Conservation (phyloP, 257 asterid genomes). For the Ocimum tenuiflorum region DNA sequence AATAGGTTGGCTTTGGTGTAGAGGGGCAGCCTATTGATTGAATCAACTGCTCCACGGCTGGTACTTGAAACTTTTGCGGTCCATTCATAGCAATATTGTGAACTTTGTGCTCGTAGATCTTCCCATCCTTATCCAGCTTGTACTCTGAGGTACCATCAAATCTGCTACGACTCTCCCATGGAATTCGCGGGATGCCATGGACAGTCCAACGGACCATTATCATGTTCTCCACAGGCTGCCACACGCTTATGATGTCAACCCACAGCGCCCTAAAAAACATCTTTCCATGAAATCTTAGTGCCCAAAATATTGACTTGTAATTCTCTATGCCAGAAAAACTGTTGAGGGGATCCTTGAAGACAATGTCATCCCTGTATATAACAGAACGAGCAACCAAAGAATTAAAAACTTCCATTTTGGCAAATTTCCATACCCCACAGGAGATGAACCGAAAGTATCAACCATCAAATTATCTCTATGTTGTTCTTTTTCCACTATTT, state of each 20-base stretch:
- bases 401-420: background rate
- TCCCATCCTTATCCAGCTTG: slow-evolving; percentile 90
- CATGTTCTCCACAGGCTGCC: slow-evolving; percentile 91
- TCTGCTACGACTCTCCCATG: slow-evolving; percentile 91
- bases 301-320: slow-evolving; percentile 84
- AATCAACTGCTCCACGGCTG: slow-evolving; percentile 60
- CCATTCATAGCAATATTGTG: slow-evolving; percentile 80
- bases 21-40: slow-evolving; percentile 65
- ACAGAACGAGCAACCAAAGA: slow-evolving; percentile 3
- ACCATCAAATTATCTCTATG: background rate
- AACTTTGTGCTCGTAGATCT: slow-evolving; percentile 88
- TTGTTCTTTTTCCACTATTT: background rate
- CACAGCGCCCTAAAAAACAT: slow-evolving; percentile 72
- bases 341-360: slow-evolving; percentile 80
- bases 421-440: background rate
- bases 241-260: slow-evolving; percentile 83
- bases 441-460: background rate
- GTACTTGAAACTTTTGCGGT: slow-evolving; percentile 66
- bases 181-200: slow-evolving; percentile 82
- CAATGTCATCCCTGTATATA: slow-evolving; percentile 67
- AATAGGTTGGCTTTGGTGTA: slow-evolving; percentile 86
- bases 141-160: slow-evolving; percentile 97
- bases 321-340: slow-evolving; percentile 69
- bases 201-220: slow-evolving; percentile 93
- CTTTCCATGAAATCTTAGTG: slow-evolving; percentile 69